Evolutionary conservation across 495 filamentous ascomycete species (phyloP).

Genomic region (Penicillium alfredii): DNA sequence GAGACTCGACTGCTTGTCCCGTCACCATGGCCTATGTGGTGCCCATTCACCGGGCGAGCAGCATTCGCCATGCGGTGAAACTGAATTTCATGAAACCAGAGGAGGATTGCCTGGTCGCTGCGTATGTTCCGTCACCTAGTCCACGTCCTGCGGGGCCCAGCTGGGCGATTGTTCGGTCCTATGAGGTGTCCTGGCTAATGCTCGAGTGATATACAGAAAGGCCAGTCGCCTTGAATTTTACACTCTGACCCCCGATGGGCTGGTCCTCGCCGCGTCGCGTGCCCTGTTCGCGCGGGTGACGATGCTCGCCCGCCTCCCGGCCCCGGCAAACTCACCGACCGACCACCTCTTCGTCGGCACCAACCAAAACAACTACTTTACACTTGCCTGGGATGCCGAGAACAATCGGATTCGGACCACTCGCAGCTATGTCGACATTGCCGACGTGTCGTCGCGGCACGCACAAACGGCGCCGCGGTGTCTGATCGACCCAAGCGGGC

Average conservation of each 20-base stretch:
- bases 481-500: slow-evolving; percentile 73
- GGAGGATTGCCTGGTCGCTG: slow-evolving; percentile 77
- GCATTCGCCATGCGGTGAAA: slow-evolving; percentile 80
- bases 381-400: slow-evolving; percentile 70
- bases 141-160: background rate
- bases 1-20: slow-evolving; percentile 1
- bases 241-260: slow-evolving; percentile 50
- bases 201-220: no score
- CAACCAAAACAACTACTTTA: slow-evolving; percentile 84
- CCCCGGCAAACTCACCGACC: slow-evolving; percentile 62
- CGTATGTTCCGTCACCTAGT: slow-evolving; percentile 57
- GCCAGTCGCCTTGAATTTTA: slow-evolving; percentile 90
- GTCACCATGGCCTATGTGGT: slow-evolving; percentile 88
- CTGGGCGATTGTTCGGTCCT: background rate
- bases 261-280: slow-evolving; percentile 56
- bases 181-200: slow-evolving; percentile 4
- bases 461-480: slow-evolving; percentile 70
- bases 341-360: slow-evolving; percentile 93
- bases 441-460: slow-evolving; percentile 74
- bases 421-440: slow-evolving; percentile 61
- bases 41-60: slow-evolving; percentile 87
- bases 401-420: slow-evolving; percentile 60
- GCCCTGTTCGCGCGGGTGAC: slow-evolving; percentile 76
- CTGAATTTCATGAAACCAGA: slow-evolving; percentile 65
- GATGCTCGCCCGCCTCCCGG: slow-evolving; percentile 72